These are phyloP conservation scores for Salix caprea DNA, from an alignment of 345 rosid genomes.

Conservation along the genomic window DNA sequence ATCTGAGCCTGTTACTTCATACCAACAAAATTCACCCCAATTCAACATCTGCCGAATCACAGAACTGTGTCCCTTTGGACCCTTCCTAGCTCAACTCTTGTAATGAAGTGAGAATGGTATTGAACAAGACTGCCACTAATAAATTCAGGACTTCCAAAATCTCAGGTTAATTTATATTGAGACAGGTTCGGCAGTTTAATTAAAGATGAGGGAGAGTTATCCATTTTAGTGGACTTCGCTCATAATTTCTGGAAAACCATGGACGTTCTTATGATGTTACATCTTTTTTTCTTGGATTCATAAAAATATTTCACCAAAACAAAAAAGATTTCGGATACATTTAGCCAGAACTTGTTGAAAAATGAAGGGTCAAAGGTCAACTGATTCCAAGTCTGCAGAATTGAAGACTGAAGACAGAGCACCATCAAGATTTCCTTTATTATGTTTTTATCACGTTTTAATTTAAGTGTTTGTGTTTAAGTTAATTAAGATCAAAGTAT, in stretches of 20 bases:
- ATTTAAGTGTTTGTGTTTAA: too few species aligned
- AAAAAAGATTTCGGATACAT: not conserved
- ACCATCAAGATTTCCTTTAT: too few species aligned
- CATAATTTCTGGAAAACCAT: not conserved
- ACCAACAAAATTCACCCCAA: not conserved
- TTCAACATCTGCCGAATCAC: not conserved
- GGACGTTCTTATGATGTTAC: not conserved
- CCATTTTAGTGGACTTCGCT: not conserved
- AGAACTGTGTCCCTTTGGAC: not conserved
- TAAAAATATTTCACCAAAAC: not conserved
- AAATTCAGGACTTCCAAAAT: not conserved
- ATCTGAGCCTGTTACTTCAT: not conserved
- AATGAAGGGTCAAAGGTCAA: too few species aligned
- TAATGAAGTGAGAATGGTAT: not conserved
- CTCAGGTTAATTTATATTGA: not conserved
- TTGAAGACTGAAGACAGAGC: too few species aligned
- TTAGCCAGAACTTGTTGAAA: not conserved
- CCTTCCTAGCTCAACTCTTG: not conserved
- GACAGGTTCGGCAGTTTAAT: not conserved
- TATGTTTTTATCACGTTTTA: too few species aligned
- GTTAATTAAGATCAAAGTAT: too few species aligned
- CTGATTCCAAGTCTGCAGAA: too few species aligned
- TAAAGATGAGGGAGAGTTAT: not conserved
- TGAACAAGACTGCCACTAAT: not conserved
- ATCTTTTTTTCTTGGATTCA: not conserved